Evolutionary conservation across 2,329 filamentous ascomycete genomes (phyloP), one percentile per base, ranked within the genome.

Genomic region (Aspergillus pseudotamarii): DNA sequence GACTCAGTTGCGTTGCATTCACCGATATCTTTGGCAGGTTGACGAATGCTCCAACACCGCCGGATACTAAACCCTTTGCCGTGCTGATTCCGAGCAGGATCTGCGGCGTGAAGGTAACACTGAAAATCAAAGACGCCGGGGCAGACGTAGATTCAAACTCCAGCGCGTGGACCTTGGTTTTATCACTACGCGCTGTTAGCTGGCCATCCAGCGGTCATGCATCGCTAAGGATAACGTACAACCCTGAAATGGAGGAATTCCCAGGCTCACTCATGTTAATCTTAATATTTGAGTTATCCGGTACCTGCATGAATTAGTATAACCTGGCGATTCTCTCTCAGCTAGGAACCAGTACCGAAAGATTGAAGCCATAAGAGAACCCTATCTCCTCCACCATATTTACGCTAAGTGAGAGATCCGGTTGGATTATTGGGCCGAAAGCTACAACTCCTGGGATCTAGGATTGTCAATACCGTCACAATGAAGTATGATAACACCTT

Each of bases 241-340:
- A 79, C 60, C 72, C 71, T 64, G 6, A 79, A 79, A 62, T 62
- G 30, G 61, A 66, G 19, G 68, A 69, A 38, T 68, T 68, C 1
- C n/a, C 32, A 8, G 63, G 32, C 14, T 67, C 38, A 16, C 45
- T 45, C 30, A 69, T 60, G 32, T 68, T 64, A n/a, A 69, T 58
- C 4, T 53, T 54, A 12, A 69, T 62, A 16, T 57, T 65, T 2
- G 68, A 68, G 46, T 64, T 51, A 16, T 66, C 59, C 12, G 68
- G 68, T 0, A 69, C 68, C 68, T 69, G 36, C 6, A 14, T 14
- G 51, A 5, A 41, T 61, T n/a, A 59, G n/a, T 21, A 43, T 11
- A 19, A 28, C 11, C 30, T 5, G 2, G 28, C 38, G 10, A 28
- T 12, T 30, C 10, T 12, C 10, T 12, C 23, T 11, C 30, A 12